Evolutionary conservation across 805 yeast species (phyloP), one percentile per base, ranked within the genome.

Genomic region (Millerago galiae): DNA sequence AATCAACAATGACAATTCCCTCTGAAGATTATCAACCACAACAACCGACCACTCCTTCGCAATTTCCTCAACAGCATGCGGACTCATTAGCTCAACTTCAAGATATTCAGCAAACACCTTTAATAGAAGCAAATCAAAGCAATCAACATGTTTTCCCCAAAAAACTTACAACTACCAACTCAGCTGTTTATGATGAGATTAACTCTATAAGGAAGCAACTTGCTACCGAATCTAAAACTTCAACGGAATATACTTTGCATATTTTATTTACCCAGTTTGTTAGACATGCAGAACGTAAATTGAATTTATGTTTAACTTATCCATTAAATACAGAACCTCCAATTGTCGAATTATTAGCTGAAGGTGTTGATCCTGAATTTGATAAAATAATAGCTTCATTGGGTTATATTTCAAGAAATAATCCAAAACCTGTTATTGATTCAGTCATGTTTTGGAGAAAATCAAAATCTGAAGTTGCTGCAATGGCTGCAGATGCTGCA

Each of bases 381-480:
- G 99, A 93, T 62, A 78, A 84, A 54, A 85, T 89, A 40, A 77
- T 95, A 16, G 78, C 79, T 13, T 84, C 96, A 0, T 66, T 93
- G 42, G 99, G 99, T 8, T 86, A 86, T 59, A 86, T 93, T 31
- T 95, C 99, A 1, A 74, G 88, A 43, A 72, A 82, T 21, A 86
- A 88, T 51, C 97, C 98, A 0, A 90, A 88, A 56, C 95, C 96
- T 0, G 96, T 93, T 2, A 89, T 95, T 28, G 99, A 93, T 61
- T 88, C 95, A 7, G 95, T 93, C 46, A 90, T 93, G 98, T 90
- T 86, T 59, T 93, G 99, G 99, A 74, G 98, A 46, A 87, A 91
- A 59, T 79, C 91, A 2, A 93, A 93, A 61, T 81, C 95, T 12
- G 98, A 91, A 53, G 81, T 84, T 3, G 87, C 95, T 2, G 75